These are phyloP conservation scores for Russula vinacea DNA, from an alignment of 768 basidiomycete species.

Conservation along the genomic window DNA sequence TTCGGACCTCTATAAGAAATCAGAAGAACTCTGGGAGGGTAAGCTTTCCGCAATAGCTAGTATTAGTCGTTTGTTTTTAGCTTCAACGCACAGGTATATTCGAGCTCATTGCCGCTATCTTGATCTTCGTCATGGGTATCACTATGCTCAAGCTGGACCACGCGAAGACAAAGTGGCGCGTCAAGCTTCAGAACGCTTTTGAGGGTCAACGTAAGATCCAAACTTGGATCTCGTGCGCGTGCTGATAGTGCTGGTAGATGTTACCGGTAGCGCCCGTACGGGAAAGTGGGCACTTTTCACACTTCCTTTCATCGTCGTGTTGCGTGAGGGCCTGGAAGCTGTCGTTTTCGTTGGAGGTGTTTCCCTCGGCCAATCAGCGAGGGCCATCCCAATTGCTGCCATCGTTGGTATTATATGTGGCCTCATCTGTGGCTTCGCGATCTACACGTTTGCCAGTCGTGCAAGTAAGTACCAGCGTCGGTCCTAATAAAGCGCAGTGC, in stretches of 20 bases:
- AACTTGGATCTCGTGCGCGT: background rate
- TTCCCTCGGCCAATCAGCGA: constrained; percentile 76
- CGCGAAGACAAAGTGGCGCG: constrained; percentile 90
- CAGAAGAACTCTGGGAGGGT: constrained; percentile 95
- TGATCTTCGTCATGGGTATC: constrained; percentile 92
- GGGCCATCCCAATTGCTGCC: constrained; percentile 85
- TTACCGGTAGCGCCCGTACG: constrained; percentile 48
- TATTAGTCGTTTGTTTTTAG: background rate
- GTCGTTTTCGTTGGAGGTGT: constrained; percentile 94
- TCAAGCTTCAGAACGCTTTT: constrained; percentile 83
- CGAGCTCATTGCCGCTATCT: constrained; percentile 62
- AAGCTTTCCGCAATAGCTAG: constrained; percentile 31
- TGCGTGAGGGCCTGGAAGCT: constrained; percentile 92
- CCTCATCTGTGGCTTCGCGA: constrained; percentile 64
- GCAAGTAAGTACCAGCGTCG: constrained; percentile 47
- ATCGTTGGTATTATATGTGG: constrained; percentile 83
- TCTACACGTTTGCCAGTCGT: constrained; percentile 78
- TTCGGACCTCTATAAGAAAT: constrained; percentile 73
- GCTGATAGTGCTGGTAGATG: constrained; percentile 35
- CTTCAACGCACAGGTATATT: constrained; percentile 54
- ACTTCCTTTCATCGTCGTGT: constrained; percentile 85
- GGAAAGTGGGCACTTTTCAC: constrained; percentile 88
- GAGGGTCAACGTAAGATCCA: constrained; percentile 47
- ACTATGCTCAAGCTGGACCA: constrained; percentile 95
- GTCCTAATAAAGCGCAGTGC: background rate